phyloP scores from a whole-genome alignment of 495 filamentous ascomycete species.

The Neurospora sp. region DNA sequence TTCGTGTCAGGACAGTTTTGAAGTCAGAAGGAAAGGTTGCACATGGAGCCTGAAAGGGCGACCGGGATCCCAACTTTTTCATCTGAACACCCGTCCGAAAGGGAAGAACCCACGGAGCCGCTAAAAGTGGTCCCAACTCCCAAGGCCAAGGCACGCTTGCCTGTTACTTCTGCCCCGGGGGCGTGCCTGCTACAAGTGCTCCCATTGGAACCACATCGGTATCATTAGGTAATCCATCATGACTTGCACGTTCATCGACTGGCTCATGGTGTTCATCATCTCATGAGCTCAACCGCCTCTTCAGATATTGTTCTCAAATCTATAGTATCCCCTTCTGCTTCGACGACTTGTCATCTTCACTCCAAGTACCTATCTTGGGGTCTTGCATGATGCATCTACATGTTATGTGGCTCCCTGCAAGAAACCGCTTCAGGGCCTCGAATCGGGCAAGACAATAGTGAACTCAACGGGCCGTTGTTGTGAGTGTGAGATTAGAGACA shows the following conservation, averaged over 20 bases:
- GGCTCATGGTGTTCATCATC: not conserved
- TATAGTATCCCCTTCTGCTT: not conserved
- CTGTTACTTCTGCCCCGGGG: not conserved
- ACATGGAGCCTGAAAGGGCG: not conserved
- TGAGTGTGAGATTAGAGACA: not conserved
- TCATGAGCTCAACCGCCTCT: not conserved
- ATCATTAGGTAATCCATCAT: not conserved
- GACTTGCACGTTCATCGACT: not conserved
- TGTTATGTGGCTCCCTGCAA: not conserved
- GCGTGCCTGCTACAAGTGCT: not conserved
- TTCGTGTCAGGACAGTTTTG: not conserved
- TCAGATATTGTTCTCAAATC: not conserved
- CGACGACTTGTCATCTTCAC: not conserved
- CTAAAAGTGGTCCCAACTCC: not conserved
- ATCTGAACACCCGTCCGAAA: not conserved
- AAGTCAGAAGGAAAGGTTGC: not conserved
- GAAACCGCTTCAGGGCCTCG: not conserved
- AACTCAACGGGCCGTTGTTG: not conserved
- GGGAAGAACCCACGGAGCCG: not conserved
- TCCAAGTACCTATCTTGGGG: not conserved
- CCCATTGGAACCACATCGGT: not conserved
- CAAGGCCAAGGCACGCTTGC: not conserved
- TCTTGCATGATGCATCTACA: not conserved
- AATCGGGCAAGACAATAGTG: not conserved
- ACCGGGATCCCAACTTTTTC: not conserved